Base-by-base conservation (phyloP, 140 eudicot genomes). In the Stevia rebaudiana region DNA sequence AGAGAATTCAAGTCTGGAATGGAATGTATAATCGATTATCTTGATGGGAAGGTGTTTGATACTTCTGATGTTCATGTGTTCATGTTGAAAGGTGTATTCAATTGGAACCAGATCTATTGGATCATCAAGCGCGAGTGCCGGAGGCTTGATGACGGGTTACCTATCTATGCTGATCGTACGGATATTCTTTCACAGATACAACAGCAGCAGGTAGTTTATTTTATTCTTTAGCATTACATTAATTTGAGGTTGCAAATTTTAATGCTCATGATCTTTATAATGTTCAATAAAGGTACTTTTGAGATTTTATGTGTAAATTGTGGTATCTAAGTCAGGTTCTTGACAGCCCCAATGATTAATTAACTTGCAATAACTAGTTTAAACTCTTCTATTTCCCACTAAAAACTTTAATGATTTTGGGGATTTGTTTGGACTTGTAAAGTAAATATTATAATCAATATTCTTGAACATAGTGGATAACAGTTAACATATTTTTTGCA, bases 141-240 rank as follows among this genome's bases (percentile, higher is more conserved):
- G 40, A 55, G 98, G 68, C 82, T 91, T 36, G 87, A 80, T 54
- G 91, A 77, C 61, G 89, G 89, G 1, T 77, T 87, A 78, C 98
- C 98, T 7, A 81, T 91, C 31, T 91, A 82, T 63, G 89, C 91
- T 9, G 79, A 52, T 69, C 77, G 98, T 11, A 44, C 43, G 63
- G 83, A 85, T 0, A 69, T 91, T 67, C 72, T 91, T 16, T 64
- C 42, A 56, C 77, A 67, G 39, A 75, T 87, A 65, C 75, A 55
- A 8, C 0, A 68, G 10, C 86, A 87, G 50, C 97, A 84, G 97
- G 95, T 87, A 46, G 25, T 42, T 51, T 64, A 11, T 65, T 53
- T 63, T 3, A 24, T 55, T n/a, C n/a, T 57, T 28, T 2, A 28
- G 33, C 33, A n/a, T n/a, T n/a, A n/a, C n/a, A n/a, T n/a, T n/a